Evolutionary conservation across 164 flowering plant species (phyloP).

Genomic region (Buxus sempervirens): DNA sequence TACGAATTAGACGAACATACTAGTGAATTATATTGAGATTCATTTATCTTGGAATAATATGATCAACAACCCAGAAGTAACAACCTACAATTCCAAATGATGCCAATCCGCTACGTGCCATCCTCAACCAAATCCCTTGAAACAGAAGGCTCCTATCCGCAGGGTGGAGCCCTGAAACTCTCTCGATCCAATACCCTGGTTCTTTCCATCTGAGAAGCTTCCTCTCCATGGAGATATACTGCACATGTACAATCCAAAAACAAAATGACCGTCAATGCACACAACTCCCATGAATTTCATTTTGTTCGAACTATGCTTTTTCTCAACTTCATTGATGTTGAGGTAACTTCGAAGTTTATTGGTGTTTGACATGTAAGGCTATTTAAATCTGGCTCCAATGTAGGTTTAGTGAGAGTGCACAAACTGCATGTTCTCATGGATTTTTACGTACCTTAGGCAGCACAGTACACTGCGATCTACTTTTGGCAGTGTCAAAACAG

Average conservation of each 20-base stretch:
- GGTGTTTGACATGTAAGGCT: too few relatives aligned
- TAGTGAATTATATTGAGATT: too few relatives aligned
- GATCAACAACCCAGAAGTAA: slow-evolving; percentile 54
- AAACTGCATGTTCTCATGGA: not conserved
- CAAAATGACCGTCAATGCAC: not conserved
- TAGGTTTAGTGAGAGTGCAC: too few relatives aligned
- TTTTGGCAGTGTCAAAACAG: slow-evolving; percentile 82
- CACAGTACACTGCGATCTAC: slow-evolving; percentile 72
- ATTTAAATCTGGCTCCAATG: too few relatives aligned
- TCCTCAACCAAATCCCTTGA: slow-evolving; percentile 62
- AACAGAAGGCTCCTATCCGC: slow-evolving; percentile 61
- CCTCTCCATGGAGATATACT: slow-evolving; percentile 79
- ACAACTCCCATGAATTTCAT: too few relatives aligned
- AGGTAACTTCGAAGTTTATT: too few relatives aligned
- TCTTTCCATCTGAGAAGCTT: slow-evolving; percentile 56
- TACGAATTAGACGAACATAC: too few relatives aligned
- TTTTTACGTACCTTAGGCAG: slow-evolving; percentile 65
- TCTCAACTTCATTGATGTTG: too few relatives aligned
- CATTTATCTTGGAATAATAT: slow-evolving; percentile 32
- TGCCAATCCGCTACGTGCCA: slow-evolving; percentile 79
- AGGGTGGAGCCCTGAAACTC: slow-evolving; percentile 80
- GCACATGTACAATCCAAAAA: slow-evolving; percentile 19
- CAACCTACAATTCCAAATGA: slow-evolving; percentile 64
- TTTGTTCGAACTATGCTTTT: too few relatives aligned
- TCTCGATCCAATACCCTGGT: slow-evolving; percentile 74